Percentiles rank a stretch among this genome's conserved stretches.
phyloP scores from a whole-genome alignment of 1,284 basidiomycete species.

The Naganishia liquefaciens region DNA sequence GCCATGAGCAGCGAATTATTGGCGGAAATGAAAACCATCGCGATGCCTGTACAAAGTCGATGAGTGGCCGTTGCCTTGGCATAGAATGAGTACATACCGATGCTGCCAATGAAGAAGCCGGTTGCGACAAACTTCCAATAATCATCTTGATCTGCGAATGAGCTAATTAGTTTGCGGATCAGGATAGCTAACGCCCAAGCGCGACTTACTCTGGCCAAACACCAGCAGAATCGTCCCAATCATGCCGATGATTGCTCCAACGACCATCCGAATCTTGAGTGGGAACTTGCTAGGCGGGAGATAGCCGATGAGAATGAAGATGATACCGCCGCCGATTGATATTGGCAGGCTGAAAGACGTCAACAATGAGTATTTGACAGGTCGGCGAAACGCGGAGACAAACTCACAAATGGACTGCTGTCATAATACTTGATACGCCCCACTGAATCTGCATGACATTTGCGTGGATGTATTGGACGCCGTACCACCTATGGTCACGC shows the following conservation, averaged over 20 bases:
- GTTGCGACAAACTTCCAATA: slow-evolving; percentile 34
- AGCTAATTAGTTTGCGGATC: neutral
- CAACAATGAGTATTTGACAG: neutral
- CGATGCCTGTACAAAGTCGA: slow-evolving; percentile 12
- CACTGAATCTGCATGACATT: slow-evolving; percentile 33
- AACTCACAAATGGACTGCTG: slow-evolving; percentile 35
- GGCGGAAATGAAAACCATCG: slow-evolving; percentile 31
- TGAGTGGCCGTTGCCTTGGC: slow-evolving; percentile 5
- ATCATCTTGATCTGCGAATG: neutral
- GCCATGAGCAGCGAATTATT: slow-evolving; percentile 32
- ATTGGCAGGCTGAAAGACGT: slow-evolving; percentile 27
- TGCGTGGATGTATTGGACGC: slow-evolving; percentile 30
- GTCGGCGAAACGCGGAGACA: neutral
- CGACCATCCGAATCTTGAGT: slow-evolving; percentile 33
- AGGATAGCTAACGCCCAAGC: too few relatives aligned
- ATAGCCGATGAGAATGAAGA: slow-evolving; percentile 32
- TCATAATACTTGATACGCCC: slow-evolving; percentile 33
- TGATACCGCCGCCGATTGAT: slow-evolving; percentile 31
- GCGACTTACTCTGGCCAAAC: slow-evolving; percentile 21
- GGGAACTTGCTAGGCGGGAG: slow-evolving; percentile 27
- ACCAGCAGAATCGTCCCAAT: slow-evolving; percentile 32
- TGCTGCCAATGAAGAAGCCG: slow-evolving; percentile 32
- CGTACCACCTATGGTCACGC: slow-evolving; percentile 29
- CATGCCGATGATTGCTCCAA: slow-evolving; percentile 21
- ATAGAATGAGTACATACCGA: slow-evolving; percentile 17